phyloP scores from a whole-genome alignment of 2,329 filamentous ascomycete species.

The Stagonosporopsis vannaccii region DNA sequence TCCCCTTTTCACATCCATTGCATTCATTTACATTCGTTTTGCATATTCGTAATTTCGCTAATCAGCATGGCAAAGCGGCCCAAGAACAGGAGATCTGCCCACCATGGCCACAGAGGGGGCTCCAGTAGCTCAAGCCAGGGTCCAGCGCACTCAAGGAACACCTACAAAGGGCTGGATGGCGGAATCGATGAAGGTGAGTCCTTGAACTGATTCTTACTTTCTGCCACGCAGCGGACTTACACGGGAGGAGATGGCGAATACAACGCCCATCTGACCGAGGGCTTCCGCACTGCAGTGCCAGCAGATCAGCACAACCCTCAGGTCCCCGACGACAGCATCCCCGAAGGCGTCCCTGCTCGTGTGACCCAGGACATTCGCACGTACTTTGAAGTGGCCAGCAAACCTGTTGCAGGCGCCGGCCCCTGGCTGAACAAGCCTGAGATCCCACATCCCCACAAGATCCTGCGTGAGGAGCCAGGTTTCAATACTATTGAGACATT shows the following conservation, averaged over 20 bases:
- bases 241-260: constrained; percentile 23
- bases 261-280: constrained; percentile 28
- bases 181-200: constrained; percentile 18
- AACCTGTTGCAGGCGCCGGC: constrained; percentile 28
- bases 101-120: constrained; percentile 3
- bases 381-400: constrained; percentile 32
- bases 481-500: constrained; percentile 20
- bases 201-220: background rate
- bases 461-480: constrained; percentile 43
- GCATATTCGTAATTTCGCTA: background rate
- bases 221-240: background rate
- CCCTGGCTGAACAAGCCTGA: constrained; percentile 56
- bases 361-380: constrained; percentile 37
- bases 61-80: constrained; percentile 18
- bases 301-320: background rate
- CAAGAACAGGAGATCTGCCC: background rate
- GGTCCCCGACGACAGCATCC: constrained; percentile 24
- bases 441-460: constrained; percentile 62
- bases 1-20: background rate
- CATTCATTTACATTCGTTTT: background rate
- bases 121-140: background rate
- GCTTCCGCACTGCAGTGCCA: constrained; percentile 12
- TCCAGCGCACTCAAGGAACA: constrained; percentile 14
- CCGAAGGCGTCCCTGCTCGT: constrained; percentile 14
- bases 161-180: constrained; percentile 15